Conservation (phyloP, 2,329 filamentous ascomycete species). For the Botrytis galanthina region DNA sequence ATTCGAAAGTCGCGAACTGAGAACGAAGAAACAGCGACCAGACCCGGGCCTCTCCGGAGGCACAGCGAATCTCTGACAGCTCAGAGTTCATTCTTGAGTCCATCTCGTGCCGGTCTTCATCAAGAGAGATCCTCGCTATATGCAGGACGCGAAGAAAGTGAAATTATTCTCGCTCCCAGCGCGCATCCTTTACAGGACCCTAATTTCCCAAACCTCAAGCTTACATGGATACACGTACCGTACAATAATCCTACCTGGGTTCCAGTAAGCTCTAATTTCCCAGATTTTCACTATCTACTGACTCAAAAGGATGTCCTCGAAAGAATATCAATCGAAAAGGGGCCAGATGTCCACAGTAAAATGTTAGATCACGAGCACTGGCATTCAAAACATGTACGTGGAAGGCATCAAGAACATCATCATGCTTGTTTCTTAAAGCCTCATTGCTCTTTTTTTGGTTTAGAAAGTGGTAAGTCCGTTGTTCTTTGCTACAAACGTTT, state of each 20-base stretch:
- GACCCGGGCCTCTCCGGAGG: background rate
- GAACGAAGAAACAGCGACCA: background rate
- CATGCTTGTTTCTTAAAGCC: constrained; percentile 24
- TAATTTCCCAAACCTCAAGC: background rate
- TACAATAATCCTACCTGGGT: background rate
- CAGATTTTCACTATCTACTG: background rate
- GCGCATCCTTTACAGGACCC: background rate
- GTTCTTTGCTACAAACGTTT: background rate
- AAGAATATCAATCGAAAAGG: constrained; percentile 20
- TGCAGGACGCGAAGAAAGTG: background rate
- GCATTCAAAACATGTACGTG: constrained; percentile 23
- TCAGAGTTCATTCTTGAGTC: background rate
- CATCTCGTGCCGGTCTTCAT: background rate
- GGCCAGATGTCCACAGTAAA: constrained; percentile 9
- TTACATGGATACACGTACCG: constrained; percentile 8
- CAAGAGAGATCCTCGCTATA: background rate
- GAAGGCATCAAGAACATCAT: constrained; percentile 20
- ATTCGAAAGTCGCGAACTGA: background rate
- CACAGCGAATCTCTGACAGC: background rate
- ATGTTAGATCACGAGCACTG: constrained; percentile 18
- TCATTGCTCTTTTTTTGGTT: constrained; percentile 15
- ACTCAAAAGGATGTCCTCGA: background rate
- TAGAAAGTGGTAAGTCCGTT: background rate
- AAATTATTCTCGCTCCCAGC: background rate
- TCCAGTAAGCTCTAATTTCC: background rate